Conservation (phyloP, 768 basidiomycete genomes). For the Amanita pallidorosea region DNA sequence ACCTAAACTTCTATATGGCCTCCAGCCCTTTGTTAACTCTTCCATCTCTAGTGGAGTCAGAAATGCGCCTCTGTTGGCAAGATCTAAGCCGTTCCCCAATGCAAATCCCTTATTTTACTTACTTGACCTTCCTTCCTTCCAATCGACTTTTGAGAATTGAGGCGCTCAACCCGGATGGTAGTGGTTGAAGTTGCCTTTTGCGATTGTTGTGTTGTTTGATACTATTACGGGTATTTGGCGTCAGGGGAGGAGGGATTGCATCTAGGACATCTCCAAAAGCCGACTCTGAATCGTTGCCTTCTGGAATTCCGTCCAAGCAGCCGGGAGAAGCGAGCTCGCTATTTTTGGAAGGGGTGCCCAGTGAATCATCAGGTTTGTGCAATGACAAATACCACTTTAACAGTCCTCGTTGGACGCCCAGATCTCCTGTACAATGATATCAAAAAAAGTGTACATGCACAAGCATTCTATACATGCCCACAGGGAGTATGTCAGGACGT, state of each 20-base stretch:
- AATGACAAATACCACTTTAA: conserved; percentile 58
- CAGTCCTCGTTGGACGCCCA: conserved; percentile 74
- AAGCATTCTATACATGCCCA: conserved; percentile 16
- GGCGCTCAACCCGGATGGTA: conserved; percentile 53
- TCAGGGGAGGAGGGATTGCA: conserved; percentile 26
- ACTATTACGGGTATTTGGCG: not conserved
- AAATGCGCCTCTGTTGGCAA: conserved; percentile 51
- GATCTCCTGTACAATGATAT: conserved; percentile 42
- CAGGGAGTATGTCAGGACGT: conserved; percentile 65
- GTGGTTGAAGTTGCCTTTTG: conserved; percentile 18
- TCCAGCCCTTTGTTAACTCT: conserved; percentile 64
- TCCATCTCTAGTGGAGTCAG: conserved; percentile 80
- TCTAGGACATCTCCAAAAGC: conserved; percentile 30
- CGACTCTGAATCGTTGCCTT: not conserved
- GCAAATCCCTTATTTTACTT: conserved; percentile 13
- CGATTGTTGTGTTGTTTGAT: conserved; percentile 18
- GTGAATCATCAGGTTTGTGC: conserved; percentile 40
- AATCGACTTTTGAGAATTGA: conserved; percentile 48
- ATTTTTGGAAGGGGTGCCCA: conserved; percentile 43
- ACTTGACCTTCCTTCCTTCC: conserved; percentile 65
- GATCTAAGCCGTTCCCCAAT: not conserved
- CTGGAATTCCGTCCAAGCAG: not conserved
- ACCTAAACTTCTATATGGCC: conserved; percentile 77
- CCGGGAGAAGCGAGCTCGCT: conserved; percentile 26
- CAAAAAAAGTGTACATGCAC: not conserved